phyloP scores from a whole-genome alignment of 106 monocot genomes.

The Cymbidium sinense region DNA sequence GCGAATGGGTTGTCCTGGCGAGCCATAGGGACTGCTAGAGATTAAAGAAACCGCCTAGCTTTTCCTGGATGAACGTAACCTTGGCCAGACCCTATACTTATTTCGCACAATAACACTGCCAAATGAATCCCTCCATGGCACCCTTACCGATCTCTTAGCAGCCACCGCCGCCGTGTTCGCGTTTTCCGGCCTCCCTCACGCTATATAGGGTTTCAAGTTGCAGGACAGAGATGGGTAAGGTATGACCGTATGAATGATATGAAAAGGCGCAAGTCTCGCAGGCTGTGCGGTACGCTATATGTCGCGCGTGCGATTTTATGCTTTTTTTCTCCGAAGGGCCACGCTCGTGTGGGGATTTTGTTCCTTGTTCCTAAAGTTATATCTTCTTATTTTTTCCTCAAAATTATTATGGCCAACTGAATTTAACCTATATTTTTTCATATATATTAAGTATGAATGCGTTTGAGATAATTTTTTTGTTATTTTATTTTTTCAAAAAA shows the following conservation, averaged over 20 bases:
- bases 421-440: too few relatives aligned
- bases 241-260: too few relatives aligned
- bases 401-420: too few relatives aligned
- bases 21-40: constrained; percentile 6
- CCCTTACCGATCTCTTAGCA: background rate
- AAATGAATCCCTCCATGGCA: background rate
- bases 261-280: background rate
- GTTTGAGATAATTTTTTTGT: too few relatives aligned
- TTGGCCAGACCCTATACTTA: background rate
- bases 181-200: background rate
- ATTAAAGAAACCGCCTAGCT: background rate
- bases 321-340: background rate
- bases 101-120: background rate
- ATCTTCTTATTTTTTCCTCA: too few relatives aligned
- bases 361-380: background rate
- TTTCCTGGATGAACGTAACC: background rate
- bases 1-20: constrained; percentile 18
- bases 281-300: background rate
- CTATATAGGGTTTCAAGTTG: background rate
- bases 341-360: background rate
- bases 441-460: too few relatives aligned
- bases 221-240: background rate
- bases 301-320: background rate
- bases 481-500: too few relatives aligned
- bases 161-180: background rate